phyloP scores from a whole-genome alignment of 2,329 filamentous ascomycete genomes.

The Colletotrichum eremochloae region DNA sequence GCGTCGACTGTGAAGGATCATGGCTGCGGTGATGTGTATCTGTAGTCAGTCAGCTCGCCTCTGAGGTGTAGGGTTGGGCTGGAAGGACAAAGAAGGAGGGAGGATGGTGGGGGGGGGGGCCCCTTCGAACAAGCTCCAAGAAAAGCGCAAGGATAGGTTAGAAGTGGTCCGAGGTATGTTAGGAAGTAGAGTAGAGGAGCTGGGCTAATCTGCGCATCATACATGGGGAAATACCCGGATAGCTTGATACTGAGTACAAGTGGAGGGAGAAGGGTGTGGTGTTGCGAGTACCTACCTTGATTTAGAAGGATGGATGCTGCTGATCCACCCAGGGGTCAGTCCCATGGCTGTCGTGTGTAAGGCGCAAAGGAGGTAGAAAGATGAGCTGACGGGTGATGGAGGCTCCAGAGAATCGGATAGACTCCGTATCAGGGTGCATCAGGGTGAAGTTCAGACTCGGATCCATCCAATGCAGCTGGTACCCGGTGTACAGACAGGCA shows the following conservation, averaged over 20 bases:
- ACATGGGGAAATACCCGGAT: not conserved
- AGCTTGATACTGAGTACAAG: not conserved
- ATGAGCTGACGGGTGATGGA: conserved; percentile 18
- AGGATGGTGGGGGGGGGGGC: not conserved
- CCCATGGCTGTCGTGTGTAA: conserved; percentile 18
- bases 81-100: not conserved
- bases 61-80: not conserved
- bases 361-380: not conserved
- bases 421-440: not conserved
- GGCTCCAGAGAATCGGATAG: conserved; percentile 16
- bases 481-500: not conserved
- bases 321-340: conserved; percentile 9
- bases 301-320: not conserved
- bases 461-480: not conserved
- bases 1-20: conserved; percentile 22
- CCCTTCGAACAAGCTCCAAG: conserved; percentile 8
- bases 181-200: not conserved
- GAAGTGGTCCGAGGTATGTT: conserved; percentile 24
- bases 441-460: conserved; percentile 16
- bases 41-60: conserved; percentile 9
- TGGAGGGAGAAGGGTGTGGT: conserved; percentile 23
- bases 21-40: conserved; percentile 6
- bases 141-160: conserved; percentile 1
- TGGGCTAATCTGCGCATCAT: conserved; percentile 11
- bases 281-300: conserved; percentile 15